A percentile compares a stretch with the other conserved stretches of the same genome.
Evolutionary conservation across 306 rosid species (phyloP).

Genomic region (Cercis canadensis): DNA sequence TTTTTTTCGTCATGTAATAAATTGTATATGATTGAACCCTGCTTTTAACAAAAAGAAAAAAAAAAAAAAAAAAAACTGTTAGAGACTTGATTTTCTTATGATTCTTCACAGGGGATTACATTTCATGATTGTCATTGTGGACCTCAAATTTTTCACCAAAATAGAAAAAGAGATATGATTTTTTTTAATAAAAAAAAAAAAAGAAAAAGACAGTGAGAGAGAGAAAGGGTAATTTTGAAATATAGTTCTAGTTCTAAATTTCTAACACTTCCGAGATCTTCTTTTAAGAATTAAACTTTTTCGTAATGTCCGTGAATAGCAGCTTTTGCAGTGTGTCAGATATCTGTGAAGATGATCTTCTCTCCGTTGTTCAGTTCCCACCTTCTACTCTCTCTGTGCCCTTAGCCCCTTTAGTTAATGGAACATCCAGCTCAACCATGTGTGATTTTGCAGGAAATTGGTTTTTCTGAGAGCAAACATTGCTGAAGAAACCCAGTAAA

Average conservation of each 20-base stretch:
- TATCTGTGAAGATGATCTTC: constrained; percentile 18
- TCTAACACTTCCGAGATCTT: neutral
- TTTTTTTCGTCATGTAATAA: no score
- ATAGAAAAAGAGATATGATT: constrained; percentile 1
- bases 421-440: neutral
- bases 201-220: neutral
- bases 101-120: no score
- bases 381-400: neutral
- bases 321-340: constrained; percentile 29
- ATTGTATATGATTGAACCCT: no score
- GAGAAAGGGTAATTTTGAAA: constrained; percentile 1
- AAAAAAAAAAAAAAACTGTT: no score
- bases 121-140: neutral
- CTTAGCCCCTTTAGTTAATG: neutral
- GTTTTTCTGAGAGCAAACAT: constrained; percentile 28
- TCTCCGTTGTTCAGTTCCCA: neutral
- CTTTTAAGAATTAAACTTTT: neutral
- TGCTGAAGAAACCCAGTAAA: neutral
- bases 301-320: constrained; percentile 35
- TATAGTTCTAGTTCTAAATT: neutral
- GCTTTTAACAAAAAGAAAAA: no score
- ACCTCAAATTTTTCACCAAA: neutral
- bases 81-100: no score
- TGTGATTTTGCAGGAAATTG: constrained; percentile 22
- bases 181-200: neutral